Evolutionary conservation across 148 eudicot genomes (phyloP).

Genomic region (Rhododendron ferrugineum): DNA sequence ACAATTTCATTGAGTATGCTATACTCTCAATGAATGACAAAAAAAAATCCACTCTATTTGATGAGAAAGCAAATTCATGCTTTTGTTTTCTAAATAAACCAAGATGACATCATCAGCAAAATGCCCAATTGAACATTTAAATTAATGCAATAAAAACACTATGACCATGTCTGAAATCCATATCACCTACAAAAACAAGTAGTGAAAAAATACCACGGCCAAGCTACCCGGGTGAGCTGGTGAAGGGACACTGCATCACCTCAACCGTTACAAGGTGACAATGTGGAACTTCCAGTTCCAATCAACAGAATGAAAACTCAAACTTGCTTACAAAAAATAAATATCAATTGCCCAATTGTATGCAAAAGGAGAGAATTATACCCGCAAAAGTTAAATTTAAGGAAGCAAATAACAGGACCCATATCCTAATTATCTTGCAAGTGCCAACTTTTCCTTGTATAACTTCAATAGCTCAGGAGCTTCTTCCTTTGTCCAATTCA

Average conservation of each 20-base stretch:
- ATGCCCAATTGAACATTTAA: background rate
- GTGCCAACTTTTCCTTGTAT: conserved; percentile 10
- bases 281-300: background rate
- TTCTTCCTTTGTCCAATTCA: conserved; percentile 1
- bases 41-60: background rate
- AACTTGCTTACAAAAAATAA: background rate
- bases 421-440: background rate
- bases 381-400: background rate
- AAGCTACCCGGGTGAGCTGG: background rate
- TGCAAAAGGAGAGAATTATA: background rate
- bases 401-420: background rate
- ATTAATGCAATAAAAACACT: background rate
- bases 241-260: too few relatives aligned
- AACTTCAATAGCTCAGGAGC: conserved; percentile 24
- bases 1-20: background rate
- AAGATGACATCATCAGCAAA: background rate
- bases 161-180: background rate
- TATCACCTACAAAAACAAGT: background rate
- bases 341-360: background rate
- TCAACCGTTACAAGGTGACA: background rate
- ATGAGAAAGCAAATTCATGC: background rate
- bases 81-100: background rate
- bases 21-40: background rate
- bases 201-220: background rate
- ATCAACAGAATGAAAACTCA: background rate